phyloP scores from a whole-genome alignment of 805 yeast species.

The Candida hispaniensis region DNA sequence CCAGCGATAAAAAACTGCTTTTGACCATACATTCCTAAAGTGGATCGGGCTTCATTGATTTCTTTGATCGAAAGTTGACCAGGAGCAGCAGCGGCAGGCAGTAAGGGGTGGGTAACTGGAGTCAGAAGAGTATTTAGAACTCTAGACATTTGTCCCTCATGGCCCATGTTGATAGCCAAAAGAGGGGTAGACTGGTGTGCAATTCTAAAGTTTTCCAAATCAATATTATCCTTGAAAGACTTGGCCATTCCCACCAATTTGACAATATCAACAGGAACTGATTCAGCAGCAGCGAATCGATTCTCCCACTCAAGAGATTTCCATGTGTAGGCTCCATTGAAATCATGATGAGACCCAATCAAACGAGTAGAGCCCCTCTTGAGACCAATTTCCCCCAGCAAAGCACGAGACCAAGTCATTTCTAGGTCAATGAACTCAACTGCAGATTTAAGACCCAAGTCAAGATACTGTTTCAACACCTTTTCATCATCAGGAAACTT shows the following conservation, averaged over 20 bases:
- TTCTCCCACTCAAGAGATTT: conserved; percentile 59
- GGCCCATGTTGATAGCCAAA: conserved; percentile 77
- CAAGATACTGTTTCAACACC: conserved; percentile 40
- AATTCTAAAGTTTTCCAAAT: conserved; percentile 57
- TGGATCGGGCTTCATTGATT: conserved; percentile 45
- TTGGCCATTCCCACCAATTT: conserved; percentile 77
- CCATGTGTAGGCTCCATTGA: conserved; percentile 55
- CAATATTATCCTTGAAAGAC: conserved; percentile 53
- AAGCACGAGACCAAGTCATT: conserved; percentile 49
- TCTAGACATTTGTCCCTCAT: conserved; percentile 64
- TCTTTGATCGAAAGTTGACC: conserved; percentile 63
- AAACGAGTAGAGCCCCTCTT: conserved; percentile 53
- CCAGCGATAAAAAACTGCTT: conserved; percentile 65
- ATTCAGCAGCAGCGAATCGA: conserved; percentile 55
- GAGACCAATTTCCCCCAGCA: conserved; percentile 42
- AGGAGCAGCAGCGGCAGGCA: conserved; percentile 67
- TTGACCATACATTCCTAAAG: conserved; percentile 51
- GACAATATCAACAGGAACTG: conserved; percentile 51
- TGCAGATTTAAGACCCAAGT: conserved; percentile 63
- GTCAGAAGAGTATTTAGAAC: conserved; percentile 67
- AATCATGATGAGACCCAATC: conserved; percentile 78
- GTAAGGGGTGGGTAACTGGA: conserved; percentile 66
- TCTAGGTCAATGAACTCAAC: conserved; percentile 76
- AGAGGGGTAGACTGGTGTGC: conserved; percentile 49
- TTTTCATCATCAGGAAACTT: conserved; percentile 53